These are phyloP conservation scores for Chionographis japonica DNA, from an alignment of 106 monocot genomes.

Conservation along the genomic window DNA sequence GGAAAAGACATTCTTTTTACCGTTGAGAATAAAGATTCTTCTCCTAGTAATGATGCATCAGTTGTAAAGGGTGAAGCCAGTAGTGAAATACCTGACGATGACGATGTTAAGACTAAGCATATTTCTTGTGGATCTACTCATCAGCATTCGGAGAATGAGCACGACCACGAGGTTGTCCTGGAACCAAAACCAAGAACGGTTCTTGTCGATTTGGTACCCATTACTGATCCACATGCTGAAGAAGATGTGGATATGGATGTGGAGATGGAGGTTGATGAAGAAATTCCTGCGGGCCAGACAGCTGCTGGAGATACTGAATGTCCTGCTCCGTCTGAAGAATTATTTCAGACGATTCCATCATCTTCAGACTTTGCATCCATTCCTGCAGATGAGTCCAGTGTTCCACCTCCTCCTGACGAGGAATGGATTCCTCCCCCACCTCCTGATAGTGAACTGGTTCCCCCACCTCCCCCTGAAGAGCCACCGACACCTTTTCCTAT, in stretches of 20 bases:
- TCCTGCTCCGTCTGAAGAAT: conserved; percentile 6
- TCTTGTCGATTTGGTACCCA: conserved; percentile 6
- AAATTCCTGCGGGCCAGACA: conserved; percentile 15
- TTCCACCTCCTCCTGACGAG: conserved; percentile 68
- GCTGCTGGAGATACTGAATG: conserved; percentile 3
- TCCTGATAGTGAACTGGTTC: conserved; percentile 56
- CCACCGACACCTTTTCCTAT: conserved; percentile 18
- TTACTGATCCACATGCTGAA: conserved; percentile 15
- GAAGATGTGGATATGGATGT: conserved; percentile 92
- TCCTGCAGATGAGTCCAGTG: conserved; percentile 31
- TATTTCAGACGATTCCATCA: neutral
- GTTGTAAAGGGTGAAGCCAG: conserved; percentile 8
- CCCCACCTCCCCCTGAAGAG: conserved; percentile 80
- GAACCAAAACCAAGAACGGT: conserved; percentile 1
- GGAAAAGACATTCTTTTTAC: neutral
- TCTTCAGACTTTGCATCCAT: conserved; percentile 9
- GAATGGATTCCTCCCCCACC: conserved; percentile 95
- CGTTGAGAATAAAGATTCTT: neutral
- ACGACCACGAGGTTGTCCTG: conserved; percentile 2
- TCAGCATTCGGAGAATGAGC: conserved; percentile 6
- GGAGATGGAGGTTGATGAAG: conserved; percentile 99
- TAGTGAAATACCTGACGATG: neutral
- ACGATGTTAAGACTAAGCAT: conserved; percentile 6
- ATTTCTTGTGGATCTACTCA: neutral
- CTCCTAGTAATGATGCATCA: neutral